These are phyloP conservation scores for Calamus simplicifolius DNA, from an alignment of 176 grass and related monocot species.

Conservation along the genomic window DNA sequence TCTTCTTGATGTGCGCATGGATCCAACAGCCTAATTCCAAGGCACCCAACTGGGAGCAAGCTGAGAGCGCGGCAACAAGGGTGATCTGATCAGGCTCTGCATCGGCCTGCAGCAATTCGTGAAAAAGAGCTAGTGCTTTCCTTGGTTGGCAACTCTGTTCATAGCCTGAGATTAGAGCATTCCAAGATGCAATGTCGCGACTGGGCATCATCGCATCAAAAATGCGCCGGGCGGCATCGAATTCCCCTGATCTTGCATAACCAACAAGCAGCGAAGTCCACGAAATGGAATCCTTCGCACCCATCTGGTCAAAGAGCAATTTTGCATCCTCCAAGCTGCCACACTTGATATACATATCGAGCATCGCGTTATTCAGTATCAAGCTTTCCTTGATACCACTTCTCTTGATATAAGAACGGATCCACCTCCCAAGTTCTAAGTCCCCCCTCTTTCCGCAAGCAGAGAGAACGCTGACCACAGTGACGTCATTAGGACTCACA, in stretches of 20 bases:
- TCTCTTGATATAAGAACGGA: constrained; percentile 9
- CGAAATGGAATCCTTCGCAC: constrained; percentile 7
- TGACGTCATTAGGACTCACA: constrained; percentile 14
- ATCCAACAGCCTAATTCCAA: constrained; percentile 37
- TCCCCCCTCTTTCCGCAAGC: constrained; percentile 9
- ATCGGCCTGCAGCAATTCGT: constrained; percentile 33
- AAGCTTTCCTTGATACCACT: neutral
- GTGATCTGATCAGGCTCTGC: constrained; percentile 36
- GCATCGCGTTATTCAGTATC: constrained; percentile 9
- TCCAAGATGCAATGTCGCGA: constrained; percentile 50
- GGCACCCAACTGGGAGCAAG: constrained; percentile 23
- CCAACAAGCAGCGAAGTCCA: constrained; percentile 23
- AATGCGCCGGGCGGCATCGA: constrained; percentile 20
- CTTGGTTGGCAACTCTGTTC: constrained; percentile 21
- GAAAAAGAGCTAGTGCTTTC: constrained; percentile 38
- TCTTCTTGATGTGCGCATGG: constrained; percentile 17
- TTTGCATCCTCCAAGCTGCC: constrained; percentile 18
- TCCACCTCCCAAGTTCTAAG: neutral
- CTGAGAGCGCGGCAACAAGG: constrained; percentile 27
- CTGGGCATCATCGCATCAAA: constrained; percentile 45
- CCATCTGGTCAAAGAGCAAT: constrained; percentile 6
- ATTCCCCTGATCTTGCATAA: constrained; percentile 10
- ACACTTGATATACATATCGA: constrained; percentile 25
- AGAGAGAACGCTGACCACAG: constrained; percentile 4
- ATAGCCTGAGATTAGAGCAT: constrained; percentile 36